Percentiles rank a stretch among this genome's conserved stretches.
Conservation (phyloP, 2,329 filamentous ascomycete genomes). For the Leptographium wingfieldii region DNA sequence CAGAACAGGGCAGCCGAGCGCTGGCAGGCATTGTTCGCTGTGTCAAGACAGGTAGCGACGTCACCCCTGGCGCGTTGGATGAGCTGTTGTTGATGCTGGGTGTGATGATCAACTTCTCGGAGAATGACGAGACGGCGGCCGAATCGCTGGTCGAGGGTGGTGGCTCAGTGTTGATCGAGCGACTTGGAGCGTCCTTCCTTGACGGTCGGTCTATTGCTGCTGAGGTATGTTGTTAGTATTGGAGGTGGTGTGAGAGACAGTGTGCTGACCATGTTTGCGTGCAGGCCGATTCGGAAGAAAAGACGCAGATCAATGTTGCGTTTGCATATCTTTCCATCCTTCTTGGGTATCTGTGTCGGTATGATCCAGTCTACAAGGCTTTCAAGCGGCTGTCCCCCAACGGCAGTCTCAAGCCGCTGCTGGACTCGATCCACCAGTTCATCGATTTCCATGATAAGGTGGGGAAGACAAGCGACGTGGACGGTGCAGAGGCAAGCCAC, state of each 20-base stretch:
- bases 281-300: slow-evolving; percentile 58
- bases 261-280: slow-evolving; percentile 5
- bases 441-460: slow-evolving; percentile 39
- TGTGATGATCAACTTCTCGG: slow-evolving; percentile 76
- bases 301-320: slow-evolving; percentile 67
- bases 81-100: slow-evolving; percentile 67
- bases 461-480: slow-evolving; percentile 23
- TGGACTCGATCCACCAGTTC: slow-evolving; percentile 43
- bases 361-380: slow-evolving; percentile 28
- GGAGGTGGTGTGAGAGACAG: no score
- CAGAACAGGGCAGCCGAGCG: slow-evolving; percentile 35
- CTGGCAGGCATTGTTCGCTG: slow-evolving; percentile 33
- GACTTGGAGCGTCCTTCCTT: slow-evolving; percentile 53
- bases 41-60: slow-evolving; percentile 34
- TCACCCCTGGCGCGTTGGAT: slow-evolving; percentile 45
- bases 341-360: slow-evolving; percentile 66
- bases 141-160: slow-evolving; percentile 23
- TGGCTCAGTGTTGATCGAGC: slow-evolving; percentile 28
- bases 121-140: slow-evolving; percentile 56
- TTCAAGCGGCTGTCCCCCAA: slow-evolving; percentile 29
- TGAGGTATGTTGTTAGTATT: slow-evolving; percentile 43
- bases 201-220: slow-evolving; percentile 50
- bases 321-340: slow-evolving; percentile 79
- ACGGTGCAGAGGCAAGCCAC: slow-evolving; percentile 19
- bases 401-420: slow-evolving; percentile 31